Evolutionary conservation across 176 grass and related monocot genomes (phyloP).

Genomic region (Metroxylon sagu): DNA sequence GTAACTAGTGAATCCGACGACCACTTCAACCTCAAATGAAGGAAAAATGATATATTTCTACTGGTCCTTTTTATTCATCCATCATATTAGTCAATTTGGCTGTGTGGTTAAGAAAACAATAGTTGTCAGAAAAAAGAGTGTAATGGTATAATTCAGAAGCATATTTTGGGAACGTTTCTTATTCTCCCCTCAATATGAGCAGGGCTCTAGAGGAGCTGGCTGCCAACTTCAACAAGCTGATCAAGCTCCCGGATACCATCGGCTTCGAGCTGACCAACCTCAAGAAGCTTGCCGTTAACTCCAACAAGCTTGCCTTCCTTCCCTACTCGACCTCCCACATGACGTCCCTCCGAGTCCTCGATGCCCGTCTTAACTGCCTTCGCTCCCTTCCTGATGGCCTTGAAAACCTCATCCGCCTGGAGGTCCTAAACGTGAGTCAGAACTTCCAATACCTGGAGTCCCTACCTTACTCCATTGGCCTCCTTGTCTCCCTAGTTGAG

Average conservation of each 20-base stretch:
- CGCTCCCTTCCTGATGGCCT: constrained; percentile 23
- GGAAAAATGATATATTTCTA: too few species aligned
- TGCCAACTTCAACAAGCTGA: constrained; percentile 23
- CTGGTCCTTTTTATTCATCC: too few species aligned
- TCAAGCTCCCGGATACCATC: constrained; percentile 15
- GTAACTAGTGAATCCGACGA: too few species aligned
- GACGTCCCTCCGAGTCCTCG: constrained; percentile 21
- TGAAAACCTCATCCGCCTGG: constrained; percentile 21
- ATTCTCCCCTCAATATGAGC: not conserved
- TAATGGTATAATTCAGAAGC: too few species aligned
- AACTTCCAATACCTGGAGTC: constrained; percentile 21
- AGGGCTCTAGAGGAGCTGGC: constrained; percentile 24
- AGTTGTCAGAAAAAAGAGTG: too few species aligned
- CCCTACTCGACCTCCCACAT: constrained; percentile 28
- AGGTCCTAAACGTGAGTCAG: constrained; percentile 24
- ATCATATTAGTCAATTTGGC: too few species aligned
- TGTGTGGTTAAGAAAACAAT: too few species aligned
- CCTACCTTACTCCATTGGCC: constrained; percentile 19
- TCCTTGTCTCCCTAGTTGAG: constrained; percentile 16
- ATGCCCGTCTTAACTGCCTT: constrained; percentile 27
- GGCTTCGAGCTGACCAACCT: constrained; percentile 25
- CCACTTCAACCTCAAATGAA: too few species aligned
- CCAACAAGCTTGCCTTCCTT: constrained; percentile 26
- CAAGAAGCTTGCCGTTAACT: constrained; percentile 11
- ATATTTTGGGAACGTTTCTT: too few species aligned